These are phyloP conservation scores for Ambrosia artemisiifolia DNA, from an alignment of 129 eudicot genomes.

Conservation along the genomic window DNA sequence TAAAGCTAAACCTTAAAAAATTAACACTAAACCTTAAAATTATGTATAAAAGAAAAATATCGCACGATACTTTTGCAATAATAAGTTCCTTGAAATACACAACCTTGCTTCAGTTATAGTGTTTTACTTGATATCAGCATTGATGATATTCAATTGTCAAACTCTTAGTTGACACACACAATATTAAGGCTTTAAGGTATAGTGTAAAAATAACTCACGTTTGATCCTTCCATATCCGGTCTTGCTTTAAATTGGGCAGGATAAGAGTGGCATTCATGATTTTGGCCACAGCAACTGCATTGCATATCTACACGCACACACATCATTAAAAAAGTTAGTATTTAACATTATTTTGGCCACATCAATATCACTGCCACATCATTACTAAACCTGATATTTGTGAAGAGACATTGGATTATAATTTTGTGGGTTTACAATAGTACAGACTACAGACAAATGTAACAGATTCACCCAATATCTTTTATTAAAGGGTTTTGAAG, in stretches of 20 bases:
- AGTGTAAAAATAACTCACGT: constrained; percentile 68
- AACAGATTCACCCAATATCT: background rate
- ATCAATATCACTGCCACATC: no score
- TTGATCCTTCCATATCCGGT: constrained; percentile 99
- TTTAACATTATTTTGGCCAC: background rate
- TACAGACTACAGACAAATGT: background rate
- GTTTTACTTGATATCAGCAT: background rate
- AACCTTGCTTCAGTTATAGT: background rate
- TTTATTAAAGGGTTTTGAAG: constrained; percentile 14
- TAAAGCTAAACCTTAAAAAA: no score
- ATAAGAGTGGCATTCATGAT: constrained; percentile 95
- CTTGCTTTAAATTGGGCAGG: constrained; percentile 94
- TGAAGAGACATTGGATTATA: background rate
- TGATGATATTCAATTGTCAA: background rate
- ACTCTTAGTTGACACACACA: constrained; percentile 1
- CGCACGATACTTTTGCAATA: background rate
- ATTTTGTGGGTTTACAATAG: background rate
- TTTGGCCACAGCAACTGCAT: constrained; percentile 97
- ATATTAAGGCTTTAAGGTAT: constrained; percentile 2
- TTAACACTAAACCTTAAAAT: no score
- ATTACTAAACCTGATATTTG: background rate
- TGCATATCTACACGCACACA: constrained; percentile 72
- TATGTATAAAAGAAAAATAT: background rate
- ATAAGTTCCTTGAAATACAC: background rate
- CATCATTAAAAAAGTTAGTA: constrained; percentile 11